Base-by-base conservation (phyloP, 2,329 filamentous ascomycete species). In the Onygenales sp. region DNA sequence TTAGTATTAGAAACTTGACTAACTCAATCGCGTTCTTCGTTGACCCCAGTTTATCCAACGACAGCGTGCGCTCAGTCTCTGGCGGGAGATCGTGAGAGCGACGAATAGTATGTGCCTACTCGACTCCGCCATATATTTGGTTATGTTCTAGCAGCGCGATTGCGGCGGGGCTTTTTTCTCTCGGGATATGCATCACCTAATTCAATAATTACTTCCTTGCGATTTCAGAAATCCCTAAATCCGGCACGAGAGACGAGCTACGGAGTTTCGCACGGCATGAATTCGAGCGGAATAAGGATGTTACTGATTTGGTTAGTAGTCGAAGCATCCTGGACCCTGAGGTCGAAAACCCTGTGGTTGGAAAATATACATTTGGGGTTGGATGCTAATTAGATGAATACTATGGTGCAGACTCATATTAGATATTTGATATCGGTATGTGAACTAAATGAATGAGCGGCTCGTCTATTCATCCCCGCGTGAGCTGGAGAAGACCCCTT, bases 341-440 rank as follows among this genome's bases (percentile, higher is more conserved):
- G 14, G 44, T 7, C 8, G 6, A 42, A 11, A 21, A 27, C 21
- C 21, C 3, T 3, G 21, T 27, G 21, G 4, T 27, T 27, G 21
- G 21, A 27, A 27, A 27, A 27, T 27, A 27, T 27, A 27, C 21
- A 27, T 3, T 27, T 5, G 3, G 21, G 21, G 21, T 27, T 27
- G 4, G 21, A 27, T 27, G 21, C 21, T 27, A 27, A 27, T 27
- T 27, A 27, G 21, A 4, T 42, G 4, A 4, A 33, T 17, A 34
- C 37, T 17, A 34, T 31, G 3, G 27, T 17, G 9, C 31, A 64
- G 62, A 57, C 51, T 4, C 73, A 75, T 62, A 74, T 76, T 50
- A 63, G 73, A 56, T 76, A 75, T 55, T 57, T 76, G 31, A 59
- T 73, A 53, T 74, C 70, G 59, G 69, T 72, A 51, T 42, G 31